Base-by-base conservation (phyloP, 2,329 filamentous ascomycete species). In the Ophiostoma montium region DNA sequence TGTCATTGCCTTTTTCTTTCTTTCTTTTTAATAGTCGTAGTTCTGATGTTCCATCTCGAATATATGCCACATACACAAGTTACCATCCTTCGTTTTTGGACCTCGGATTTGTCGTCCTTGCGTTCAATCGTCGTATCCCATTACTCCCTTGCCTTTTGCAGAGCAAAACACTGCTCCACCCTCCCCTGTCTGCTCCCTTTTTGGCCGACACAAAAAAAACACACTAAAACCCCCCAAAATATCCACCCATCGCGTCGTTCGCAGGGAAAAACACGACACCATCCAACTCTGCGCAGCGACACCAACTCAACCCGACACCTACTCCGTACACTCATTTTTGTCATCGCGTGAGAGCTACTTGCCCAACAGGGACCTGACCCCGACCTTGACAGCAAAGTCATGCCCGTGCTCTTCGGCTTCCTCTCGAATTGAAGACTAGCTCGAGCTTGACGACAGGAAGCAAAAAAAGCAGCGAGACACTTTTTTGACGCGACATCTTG, bases 201-300 rank as follows among this genome's bases (percentile, higher is more conserved):
- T 44, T 21, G 42, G 16, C 39, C 16, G 23, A 8, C 27, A 31
- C 6, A 15, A 41, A 43, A 43, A 43, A 43, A 43, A 16, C n/a
- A 43, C 11, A 42, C 23, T 18, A 42, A 33, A 44, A 33, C 16
- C 11, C 42, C 27, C 4, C 13, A 43, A 44, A 44, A 43, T 32
- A 44, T 16, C 42, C 42, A 44, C 42, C 15, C 27, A 44, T 44
- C 42, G 42, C 42, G 42, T 44, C 42, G 41, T 12, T 43, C n/a
- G 27, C 30, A 8, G 21, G 38, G 23, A 42, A 44, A 44, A 44
- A 44, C 42, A 44, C 42, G 42, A 44, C 42, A 44, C 42, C 27
- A 13, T 5, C 13, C 36, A 41, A 41, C 36, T 16, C 23, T 42
- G 38, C 21, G 19, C 36, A 19, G 36, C 36, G 36, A 21, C 16